Evolutionary conservation across 345 rosid species (phyloP).

Genomic region (Citrus inodora): DNA sequence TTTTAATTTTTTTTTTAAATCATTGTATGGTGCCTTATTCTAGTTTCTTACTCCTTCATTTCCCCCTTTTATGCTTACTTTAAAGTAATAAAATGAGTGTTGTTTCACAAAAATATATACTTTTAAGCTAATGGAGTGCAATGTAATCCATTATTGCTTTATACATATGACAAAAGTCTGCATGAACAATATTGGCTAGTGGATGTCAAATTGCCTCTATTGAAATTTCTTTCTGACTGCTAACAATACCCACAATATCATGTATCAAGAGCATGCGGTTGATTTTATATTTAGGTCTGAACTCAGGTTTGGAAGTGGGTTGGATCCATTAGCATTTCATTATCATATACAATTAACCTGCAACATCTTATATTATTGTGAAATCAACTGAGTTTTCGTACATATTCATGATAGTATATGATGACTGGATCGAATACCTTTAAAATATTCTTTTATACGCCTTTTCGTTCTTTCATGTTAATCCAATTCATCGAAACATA

Average conservation of each 20-base stretch:
- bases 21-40: conserved; percentile 6
- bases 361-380: not conserved
- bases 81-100: not conserved
- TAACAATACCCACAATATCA: conserved; percentile 7
- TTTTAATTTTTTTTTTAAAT: not conserved
- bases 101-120: not conserved
- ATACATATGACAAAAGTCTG: not conserved
- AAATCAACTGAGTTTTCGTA: not conserved
- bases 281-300: not conserved
- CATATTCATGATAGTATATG: not conserved
- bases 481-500: not conserved
- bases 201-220: conserved; percentile 6
- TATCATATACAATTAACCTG: conserved; percentile 1
- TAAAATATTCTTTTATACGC: not conserved
- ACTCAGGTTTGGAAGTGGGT: conserved; percentile 4
- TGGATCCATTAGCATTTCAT: conserved; percentile 7
- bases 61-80: not conserved
- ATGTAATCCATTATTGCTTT: conserved; percentile 32
- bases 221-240: conserved; percentile 4
- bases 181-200: not conserved
- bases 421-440: not conserved
- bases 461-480: not conserved
- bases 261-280: not conserved
- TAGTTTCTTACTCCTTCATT: not conserved
- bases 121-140: conserved; percentile 12